Base-by-base conservation (phyloP, 306 rosid genomes). In the Fagus sylvatica region DNA sequence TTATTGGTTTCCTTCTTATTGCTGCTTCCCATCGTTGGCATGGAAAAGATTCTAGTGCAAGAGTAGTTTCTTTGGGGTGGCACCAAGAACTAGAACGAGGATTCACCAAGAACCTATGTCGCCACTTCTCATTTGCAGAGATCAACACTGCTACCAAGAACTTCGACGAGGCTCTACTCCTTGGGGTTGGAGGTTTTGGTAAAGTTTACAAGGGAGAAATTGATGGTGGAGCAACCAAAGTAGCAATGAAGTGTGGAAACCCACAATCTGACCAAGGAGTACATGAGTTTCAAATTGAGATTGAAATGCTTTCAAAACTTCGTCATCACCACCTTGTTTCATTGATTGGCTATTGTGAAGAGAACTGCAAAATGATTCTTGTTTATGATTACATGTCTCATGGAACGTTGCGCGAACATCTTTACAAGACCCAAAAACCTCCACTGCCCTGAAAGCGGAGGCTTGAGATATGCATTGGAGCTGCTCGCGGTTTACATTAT, bases 261-360 rank as follows among this genome's bases (percentile, higher is more conserved):
- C 4, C 2, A 32, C 96, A 90, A 34, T 92, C 97, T 4, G 98
- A 90, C 66, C 98, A 94, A 76, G 98, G 98, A n/a, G 96, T 94
- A 19, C 94, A 94, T 19, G 98, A 94, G 66, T 94, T 94, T 78
- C 98, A 92, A 73, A 94, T 97, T 28, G 98, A 94, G 89, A 94
- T 94, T 83, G 98, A 94, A 82, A 94, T 94, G 96, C 98, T 94
- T 42, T 94, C 98, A 34, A 94, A 94, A 83, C 96, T 94, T 75
- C 96, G 96, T 36, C 98, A 94, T 72, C 91, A 96, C 66, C 98
- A 94, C 83, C 98, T 94, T 71, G 98, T 94, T 65, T 94, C 98
- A 0, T 72, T 94, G 76, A 92, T 94, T 53, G 98, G 98, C 64
- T 94, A 90, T 73, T 94, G 97, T 28, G 98, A 92, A 79, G 98